A percentile compares a stretch with the other conserved stretches of the same genome.
Conservation (phyloP, 352 stramenopile genomes). For the Globisporangium cylindrosporum region DNA sequence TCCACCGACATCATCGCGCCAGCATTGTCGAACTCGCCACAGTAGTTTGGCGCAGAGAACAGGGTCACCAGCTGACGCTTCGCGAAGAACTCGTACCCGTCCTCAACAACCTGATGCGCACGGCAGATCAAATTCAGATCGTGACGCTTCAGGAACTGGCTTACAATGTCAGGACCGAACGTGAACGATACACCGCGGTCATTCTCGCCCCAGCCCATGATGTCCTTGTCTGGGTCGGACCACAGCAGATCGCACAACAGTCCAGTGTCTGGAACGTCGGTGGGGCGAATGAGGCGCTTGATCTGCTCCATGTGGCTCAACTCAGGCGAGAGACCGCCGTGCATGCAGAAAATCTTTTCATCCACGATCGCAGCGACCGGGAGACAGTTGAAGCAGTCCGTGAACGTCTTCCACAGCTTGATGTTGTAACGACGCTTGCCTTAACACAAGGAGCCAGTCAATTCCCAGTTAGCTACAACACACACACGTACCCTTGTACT, state of each 20-base stretch:
- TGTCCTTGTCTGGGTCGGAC: slow-evolving; percentile 98
- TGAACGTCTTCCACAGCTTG: slow-evolving; percentile 99
- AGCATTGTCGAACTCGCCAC: slow-evolving; percentile 99
- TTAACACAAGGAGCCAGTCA: slow-evolving; percentile 15
- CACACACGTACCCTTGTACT: neutral
- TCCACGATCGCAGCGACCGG: slow-evolving; percentile 98
- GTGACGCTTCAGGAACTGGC: slow-evolving; percentile 96
- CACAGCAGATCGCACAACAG: slow-evolving; percentile 99
- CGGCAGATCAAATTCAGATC: slow-evolving; percentile 98
- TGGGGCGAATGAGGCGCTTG: slow-evolving; percentile 92
- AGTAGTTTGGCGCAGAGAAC: slow-evolving; percentile 99
- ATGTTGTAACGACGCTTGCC: slow-evolving; percentile 93
- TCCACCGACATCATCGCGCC: slow-evolving; percentile 61
- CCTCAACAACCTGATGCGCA: slow-evolving; percentile 94
- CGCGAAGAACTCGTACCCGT: slow-evolving; percentile 99
- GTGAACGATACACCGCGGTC: slow-evolving; percentile 97
- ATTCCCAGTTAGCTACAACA: neutral
- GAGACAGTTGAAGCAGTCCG: slow-evolving; percentile 91
- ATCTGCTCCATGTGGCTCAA: slow-evolving; percentile 92
- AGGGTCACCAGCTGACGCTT: slow-evolving; percentile 97
- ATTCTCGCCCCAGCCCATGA: slow-evolving; percentile 98
- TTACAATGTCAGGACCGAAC: slow-evolving; percentile 98
- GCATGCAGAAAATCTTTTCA: slow-evolving; percentile 99
- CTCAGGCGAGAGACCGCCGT: slow-evolving; percentile 96
- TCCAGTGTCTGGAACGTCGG: slow-evolving; percentile 89